Percentiles rank a stretch among this genome's conserved stretches.
phyloP scores from a whole-genome alignment of 805 yeast genomes.

The Naumovozyma dairenensis region DNA sequence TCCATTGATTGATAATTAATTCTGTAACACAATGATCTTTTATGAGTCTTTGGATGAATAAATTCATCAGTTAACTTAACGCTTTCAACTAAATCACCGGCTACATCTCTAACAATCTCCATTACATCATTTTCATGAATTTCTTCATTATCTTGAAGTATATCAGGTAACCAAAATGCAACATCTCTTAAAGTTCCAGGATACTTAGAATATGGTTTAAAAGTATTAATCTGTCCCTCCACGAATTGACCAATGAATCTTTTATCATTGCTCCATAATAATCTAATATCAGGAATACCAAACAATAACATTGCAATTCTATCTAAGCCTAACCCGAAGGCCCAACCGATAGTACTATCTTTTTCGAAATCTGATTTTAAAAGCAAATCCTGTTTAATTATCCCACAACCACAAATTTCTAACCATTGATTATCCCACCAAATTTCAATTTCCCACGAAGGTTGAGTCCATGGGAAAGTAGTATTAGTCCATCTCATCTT shows the following conservation, averaged over 20 bases:
- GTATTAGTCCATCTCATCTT: slow-evolving; percentile 89
- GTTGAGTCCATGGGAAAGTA: slow-evolving; percentile 96
- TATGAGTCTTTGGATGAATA: slow-evolving; percentile 71
- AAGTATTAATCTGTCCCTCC: slow-evolving; percentile 54
- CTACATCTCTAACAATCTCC: slow-evolving; percentile 80
- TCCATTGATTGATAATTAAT: slow-evolving; percentile 94
- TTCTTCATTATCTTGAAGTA: slow-evolving; percentile 7
- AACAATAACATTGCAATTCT: slow-evolving; percentile 91
- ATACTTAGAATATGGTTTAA: slow-evolving; percentile 81
- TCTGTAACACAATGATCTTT: slow-evolving; percentile 75
- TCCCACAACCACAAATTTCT: slow-evolving; percentile 94
- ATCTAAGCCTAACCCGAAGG: slow-evolving; percentile 93
- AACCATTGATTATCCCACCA: slow-evolving; percentile 99
- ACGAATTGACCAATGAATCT: slow-evolving; percentile 68
- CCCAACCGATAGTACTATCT: slow-evolving; percentile 76
- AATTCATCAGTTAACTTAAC: slow-evolving; percentile 77
- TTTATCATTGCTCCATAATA: slow-evolving; percentile 82
- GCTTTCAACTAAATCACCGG: slow-evolving; percentile 83
- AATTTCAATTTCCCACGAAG: slow-evolving; percentile 96
- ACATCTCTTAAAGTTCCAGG: slow-evolving; percentile 83
- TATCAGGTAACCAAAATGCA: slow-evolving; percentile 75
- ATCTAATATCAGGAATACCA: slow-evolving; percentile 89
- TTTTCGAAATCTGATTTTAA: slow-evolving; percentile 55
- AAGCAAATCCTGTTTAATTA: slow-evolving; percentile 71
- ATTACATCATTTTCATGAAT: slow-evolving; percentile 84